Base-by-base conservation (phyloP, 768 basidiomycete species). In the Termitomyces sp. region DNA sequence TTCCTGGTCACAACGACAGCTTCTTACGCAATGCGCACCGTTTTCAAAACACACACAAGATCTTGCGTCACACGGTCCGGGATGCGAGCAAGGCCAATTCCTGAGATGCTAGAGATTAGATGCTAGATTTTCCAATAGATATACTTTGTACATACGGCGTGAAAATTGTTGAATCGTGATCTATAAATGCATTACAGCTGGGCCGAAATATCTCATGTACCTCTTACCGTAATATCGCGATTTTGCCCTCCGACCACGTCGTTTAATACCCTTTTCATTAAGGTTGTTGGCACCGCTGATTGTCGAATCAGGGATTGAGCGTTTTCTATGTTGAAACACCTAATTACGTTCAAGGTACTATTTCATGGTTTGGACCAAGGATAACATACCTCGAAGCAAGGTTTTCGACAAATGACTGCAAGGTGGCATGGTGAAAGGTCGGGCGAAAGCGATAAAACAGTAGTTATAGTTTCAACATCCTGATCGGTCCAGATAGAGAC, bases 321-420 rank as follows among this genome's bases (percentile, higher is more conserved):
- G 63, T 38, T 59, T 62, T 8, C 72, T 69, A n/a, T 64, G 63
- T 40, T 63, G 64, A 52, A 67, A 70, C 22, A 72, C 62, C 70
- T 73, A 32, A 10, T 35, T 30, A 51, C 14, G 11, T 13, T 40
- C 7, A 16, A 35, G 13, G 32, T 22, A 52, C 41, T 20, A 24
- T 28, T n/a, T 40, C 18, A 52, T 24, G 57, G 20, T 49, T 28
- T 7, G 30, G n/a, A 22, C 16, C 38, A 45, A 41, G 43, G 16
- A n/a, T 3, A 3, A 50, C 33, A 36, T 55, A 86, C 87, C 73
- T 89, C 83, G 30, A 69, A 67, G 66, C 88, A 90, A 5, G 85
- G 80, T 59, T 81, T 84, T 10, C 73, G 72, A 65, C 81, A 81
- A 16, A 88, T 68, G 1, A 72, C 65, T 18, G 84, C 80, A 13